phyloP scores from a whole-genome alignment of 371 early-diverging fungal species.

The Circinella umbellata region DNA sequence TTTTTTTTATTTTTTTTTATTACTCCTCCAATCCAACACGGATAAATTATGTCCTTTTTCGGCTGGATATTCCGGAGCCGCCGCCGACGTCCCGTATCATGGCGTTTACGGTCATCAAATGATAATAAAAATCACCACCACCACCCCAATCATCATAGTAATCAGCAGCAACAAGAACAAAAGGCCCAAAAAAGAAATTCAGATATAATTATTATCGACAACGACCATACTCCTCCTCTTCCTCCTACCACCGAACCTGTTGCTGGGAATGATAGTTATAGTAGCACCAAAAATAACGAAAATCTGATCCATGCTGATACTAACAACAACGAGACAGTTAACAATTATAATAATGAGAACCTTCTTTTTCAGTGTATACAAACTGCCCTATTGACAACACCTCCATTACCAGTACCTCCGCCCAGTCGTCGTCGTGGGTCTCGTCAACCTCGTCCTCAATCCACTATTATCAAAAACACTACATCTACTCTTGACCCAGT shows the following conservation, averaged over 20 bases:
- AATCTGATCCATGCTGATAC: not conserved
- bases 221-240: not conserved
- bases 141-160: not conserved
- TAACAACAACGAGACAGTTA: not conserved
- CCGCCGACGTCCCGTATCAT: constrained; percentile 11
- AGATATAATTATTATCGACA: not conserved
- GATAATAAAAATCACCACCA: not conserved
- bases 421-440: no score
- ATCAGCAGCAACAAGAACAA: constrained; percentile 1
- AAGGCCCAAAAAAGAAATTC: not conserved
- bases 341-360: not conserved
- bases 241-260: no score
- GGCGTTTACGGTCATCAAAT: not conserved
- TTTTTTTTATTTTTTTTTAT: not conserved
- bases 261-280: no score
- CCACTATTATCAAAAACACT: not conserved
- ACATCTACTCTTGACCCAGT: not conserved
- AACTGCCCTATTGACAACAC: constrained; percentile 1
- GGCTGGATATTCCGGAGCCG: constrained; percentile 2
- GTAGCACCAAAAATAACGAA: not conserved
- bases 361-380: constrained; percentile 11
- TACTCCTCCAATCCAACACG: not conserved
- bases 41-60: constrained; percentile 8
- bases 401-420: not conserved
- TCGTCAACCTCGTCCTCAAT: not conserved